A percentile compares a stretch with the other conserved stretches of the same genome.
These are phyloP conservation scores for Blastocystis sp. DNA, from an alignment of 352 stramenopile species.

Conservation along the genomic window DNA sequence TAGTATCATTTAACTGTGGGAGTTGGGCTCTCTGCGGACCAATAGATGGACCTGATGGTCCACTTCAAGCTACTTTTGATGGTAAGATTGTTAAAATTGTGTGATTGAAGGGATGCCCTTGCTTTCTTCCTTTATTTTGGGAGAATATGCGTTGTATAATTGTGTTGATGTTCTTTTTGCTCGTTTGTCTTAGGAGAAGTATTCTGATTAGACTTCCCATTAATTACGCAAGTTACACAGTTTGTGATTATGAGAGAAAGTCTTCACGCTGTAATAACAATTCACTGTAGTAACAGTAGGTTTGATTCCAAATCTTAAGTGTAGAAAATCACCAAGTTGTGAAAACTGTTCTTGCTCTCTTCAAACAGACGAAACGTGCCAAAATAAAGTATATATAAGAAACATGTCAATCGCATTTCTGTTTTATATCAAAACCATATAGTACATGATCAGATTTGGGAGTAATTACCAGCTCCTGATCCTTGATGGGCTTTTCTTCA, in stretches of 20 bases:
- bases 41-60: background rate
- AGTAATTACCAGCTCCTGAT: background rate
- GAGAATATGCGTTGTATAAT: slow-evolving; percentile 20
- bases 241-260: background rate
- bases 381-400: background rate
- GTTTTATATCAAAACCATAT: slow-evolving; percentile 4
- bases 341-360: background rate
- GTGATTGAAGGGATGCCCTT: background rate
- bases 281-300: background rate
- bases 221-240: background rate
- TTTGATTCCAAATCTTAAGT: background rate
- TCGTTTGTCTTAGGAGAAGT: background rate
- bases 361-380: background rate
- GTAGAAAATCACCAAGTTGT: slow-evolving; percentile 17
- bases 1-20: background rate
- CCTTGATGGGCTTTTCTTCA: background rate
- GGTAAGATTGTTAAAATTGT: background rate
- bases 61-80: background rate
- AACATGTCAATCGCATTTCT: background rate
- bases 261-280: background rate
- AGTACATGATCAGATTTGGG: background rate
- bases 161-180: background rate
- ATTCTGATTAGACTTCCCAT: slow-evolving; percentile 1
- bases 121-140: background rate
- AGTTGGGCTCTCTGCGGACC: background rate